Base-by-base conservation (phyloP, 441 rosid genomes). In the Theobroma grandiflorum region DNA sequence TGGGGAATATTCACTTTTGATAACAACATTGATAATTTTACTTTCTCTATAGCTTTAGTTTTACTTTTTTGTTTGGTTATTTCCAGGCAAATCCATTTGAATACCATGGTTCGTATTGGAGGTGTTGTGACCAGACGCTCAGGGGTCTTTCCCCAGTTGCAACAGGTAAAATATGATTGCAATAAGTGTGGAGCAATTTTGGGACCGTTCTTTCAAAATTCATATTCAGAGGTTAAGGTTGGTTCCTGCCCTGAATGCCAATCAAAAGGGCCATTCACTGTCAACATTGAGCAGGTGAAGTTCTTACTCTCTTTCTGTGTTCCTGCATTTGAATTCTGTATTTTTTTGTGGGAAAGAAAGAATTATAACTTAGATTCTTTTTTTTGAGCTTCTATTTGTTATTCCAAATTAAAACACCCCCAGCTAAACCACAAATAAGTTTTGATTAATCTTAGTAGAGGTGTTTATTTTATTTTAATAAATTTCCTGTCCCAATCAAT, bases 201-300 rank as follows among this genome's bases (percentile, higher is more conserved):
- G 83, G 99, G 99, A 18, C 98, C 99, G 15, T 97, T 97, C 89
- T 93, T 94, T 79, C 99, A 97, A 82, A 95, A 91, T 86, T 97
- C 99, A 0, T 97, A 97, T 84, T 95, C 99, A 35, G 99, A 97
- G 89, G 99, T 97, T 71, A 94, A 95, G 80, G 99, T 95, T 81
- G 99, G 99, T 68, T 95, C 99, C 81, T 97, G 99, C 84, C 98
- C 99, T 59, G 98, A 95, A 84, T 95, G 98, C 88, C 98, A 97
- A 86, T 94, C 99, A 2, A 97, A 92, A 87, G 98, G 99, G 75
- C 99, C 99, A 26, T 97, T 97, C 85, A 94, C 98, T 38, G 95
- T 95, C 55, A 97, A 97, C 76, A 84, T 95, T 52, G 99, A 97
- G 88, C 99, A 94, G 99, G 99, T 97, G 77, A 73, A 72, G 69